Evolutionary conservation across 176 grass and related monocot species (phyloP), one percentile per base, ranked within the genome.

Genomic region (Thinopyrum elongatum): DNA sequence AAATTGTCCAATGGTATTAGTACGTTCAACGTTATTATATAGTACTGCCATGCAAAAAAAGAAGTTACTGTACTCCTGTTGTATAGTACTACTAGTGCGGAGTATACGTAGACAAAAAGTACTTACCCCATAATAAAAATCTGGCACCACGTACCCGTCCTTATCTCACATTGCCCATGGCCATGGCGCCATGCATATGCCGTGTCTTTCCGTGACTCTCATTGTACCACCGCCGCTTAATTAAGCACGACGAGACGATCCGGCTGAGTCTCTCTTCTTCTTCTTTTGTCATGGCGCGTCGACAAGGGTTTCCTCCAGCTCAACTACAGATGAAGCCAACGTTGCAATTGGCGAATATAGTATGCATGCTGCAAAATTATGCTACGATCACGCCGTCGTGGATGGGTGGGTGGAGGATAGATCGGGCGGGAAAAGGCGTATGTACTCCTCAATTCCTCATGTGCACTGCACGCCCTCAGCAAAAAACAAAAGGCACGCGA

Each of bases 161-260:
- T 87, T 82, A 82, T 87, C 79, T 39, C 80, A 3, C 10, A 57
- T 15, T 13, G 80, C 16, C 55, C 28, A 41, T 2, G 68, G 53
- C 80, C 8, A 35, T 35, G 35, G 68, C 27, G 68, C 27, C 28
- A 49, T 55, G 30, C 65, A 10, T 9, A 39, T 12, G 0, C 11
- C 44, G 49, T 76, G 39, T 76, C 70, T 57, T 8, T 61, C 51
- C 22, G 71, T 27, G 80, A 82, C 76, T 30, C 80, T 41, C 57
- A 15, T 29, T 53, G 16, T 53, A 51, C 11, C 12, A 15, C 15
- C 4, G 29, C 41, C 4, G 61, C 81, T 64, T 29, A 57, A 17
- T 22, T 42, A 64, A 10, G 55, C 30, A 12, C 41, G 41, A 12
- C 41, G 38, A 10, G 41, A 55, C 27, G 29, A 28, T 29, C 62